phyloP scores from a whole-genome alignment of 2,329 filamentous ascomycete species.

The Calycina herbarum region DNA sequence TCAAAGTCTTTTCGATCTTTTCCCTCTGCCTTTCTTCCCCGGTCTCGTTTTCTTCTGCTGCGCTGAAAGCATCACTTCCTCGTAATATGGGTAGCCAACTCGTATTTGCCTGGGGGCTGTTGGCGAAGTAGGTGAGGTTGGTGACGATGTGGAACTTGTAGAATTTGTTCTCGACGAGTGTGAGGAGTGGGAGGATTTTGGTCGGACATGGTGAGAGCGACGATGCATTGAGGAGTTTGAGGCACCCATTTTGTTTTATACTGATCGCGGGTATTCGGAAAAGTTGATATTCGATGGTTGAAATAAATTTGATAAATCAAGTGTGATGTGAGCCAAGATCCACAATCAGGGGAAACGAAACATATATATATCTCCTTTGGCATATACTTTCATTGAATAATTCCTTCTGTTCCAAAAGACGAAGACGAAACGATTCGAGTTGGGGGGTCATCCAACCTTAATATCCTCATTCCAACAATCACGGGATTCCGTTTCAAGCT shows the following conservation, averaged over 20 bases:
- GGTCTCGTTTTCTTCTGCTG: slow-evolving; percentile 6
- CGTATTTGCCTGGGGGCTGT: slow-evolving; percentile 7
- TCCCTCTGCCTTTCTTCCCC: neutral
- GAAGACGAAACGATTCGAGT: neutral
- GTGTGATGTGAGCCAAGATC: neutral
- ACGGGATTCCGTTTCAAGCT: neutral
- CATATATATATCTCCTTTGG: neutral
- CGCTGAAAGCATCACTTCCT: slow-evolving; percentile 8
- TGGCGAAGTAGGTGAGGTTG: neutral
- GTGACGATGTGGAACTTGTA: neutral
- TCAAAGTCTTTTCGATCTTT: neutral
- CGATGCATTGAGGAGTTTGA: slow-evolving; percentile 2
- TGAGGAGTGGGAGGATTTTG: slow-evolving; percentile 2
- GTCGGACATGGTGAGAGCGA: neutral
- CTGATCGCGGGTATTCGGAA: neutral
- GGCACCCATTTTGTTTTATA: neutral
- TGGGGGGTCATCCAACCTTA: neutral
- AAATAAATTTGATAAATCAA: neutral
- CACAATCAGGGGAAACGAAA: neutral
- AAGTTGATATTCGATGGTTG: neutral
- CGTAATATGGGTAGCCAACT: slow-evolving; percentile 11
- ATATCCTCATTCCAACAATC: neutral
- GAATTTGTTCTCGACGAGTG: slow-evolving; percentile 3
- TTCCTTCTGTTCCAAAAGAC: neutral
- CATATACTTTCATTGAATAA: neutral